phyloP scores from a whole-genome alignment of 768 basidiomycete species.

The Porpolomopsis calyptriformis region DNA sequence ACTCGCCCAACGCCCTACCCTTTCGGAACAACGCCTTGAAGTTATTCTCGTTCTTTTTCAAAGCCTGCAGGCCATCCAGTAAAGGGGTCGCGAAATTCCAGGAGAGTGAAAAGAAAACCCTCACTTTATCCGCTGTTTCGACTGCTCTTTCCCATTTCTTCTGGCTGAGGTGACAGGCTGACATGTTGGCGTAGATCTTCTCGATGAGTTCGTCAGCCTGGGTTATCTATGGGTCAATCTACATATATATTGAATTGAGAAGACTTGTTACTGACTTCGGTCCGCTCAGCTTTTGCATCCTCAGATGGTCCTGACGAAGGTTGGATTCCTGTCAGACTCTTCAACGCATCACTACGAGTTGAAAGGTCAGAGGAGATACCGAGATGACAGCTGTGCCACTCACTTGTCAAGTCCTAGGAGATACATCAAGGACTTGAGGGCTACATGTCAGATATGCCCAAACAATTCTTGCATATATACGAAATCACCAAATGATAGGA shows the following conservation, averaged over 20 bases:
- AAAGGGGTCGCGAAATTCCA: not conserved
- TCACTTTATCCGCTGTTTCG: conserved; percentile 74
- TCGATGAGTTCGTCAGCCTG: conserved; percentile 69
- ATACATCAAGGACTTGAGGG: conserved; percentile 53
- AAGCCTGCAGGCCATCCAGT: conserved; percentile 38
- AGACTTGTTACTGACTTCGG: conserved; percentile 39
- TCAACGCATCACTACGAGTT: conserved; percentile 40
- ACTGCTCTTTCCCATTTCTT: conserved; percentile 69
- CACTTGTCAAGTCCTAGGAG: conserved; percentile 72
- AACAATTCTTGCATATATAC: not conserved
- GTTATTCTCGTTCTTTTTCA: conserved; percentile 65
- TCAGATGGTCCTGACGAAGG: conserved; percentile 19
- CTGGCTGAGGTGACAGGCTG: conserved; percentile 72
- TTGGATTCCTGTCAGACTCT: conserved; percentile 37
- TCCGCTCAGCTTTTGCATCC: conserved; percentile 42
- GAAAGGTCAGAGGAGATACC: conserved; percentile 1
- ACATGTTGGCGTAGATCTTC: conserved; percentile 80
- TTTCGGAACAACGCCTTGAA: conserved; percentile 75
- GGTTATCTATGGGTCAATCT: not conserved
- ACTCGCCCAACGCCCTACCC: conserved; percentile 67
- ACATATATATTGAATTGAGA: not conserved
- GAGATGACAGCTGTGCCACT: conserved; percentile 14
- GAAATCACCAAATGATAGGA: conserved; percentile 59
- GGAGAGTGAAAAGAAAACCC: conserved; percentile 6
- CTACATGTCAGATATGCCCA: conserved; percentile 10